Base-by-base conservation (phyloP, 345 rosid species). In the Bretschneidera sinensis region DNA sequence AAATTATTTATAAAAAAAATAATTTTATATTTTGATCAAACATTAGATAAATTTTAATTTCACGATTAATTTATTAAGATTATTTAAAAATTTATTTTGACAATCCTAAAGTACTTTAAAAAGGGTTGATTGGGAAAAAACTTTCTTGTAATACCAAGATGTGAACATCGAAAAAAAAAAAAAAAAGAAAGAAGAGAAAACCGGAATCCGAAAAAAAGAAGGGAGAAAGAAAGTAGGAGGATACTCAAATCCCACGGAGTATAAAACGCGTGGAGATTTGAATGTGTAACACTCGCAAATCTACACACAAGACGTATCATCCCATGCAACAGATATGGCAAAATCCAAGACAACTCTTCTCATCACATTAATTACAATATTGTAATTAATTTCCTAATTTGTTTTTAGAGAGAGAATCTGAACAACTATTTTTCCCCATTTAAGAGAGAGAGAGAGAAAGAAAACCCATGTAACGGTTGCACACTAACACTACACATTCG, bases 191-290 rank as follows among this genome's bases (percentile, higher is more conserved):
- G 9, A 4, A 4, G 35, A 31, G 35, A n/a, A n/a, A n/a, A n/a
- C n/a, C n/a, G n/a, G n/a, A n/a, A n/a, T n/a, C n/a, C n/a, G n/a
- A n/a, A n/a, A n/a, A n/a, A n/a, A n/a, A n/a, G 35, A 31, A 31
- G 35, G 35, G 9, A 31, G 35, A 13, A 39, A 5, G 16, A 11
- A 39, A 39, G 45, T 39, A 39, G 45, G 9, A 7, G 11, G 45
- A 13, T 11, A 28, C 33, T 8, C 33, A 28, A 28, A 8, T 28
- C 3, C 9, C 11, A 17, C 34, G 57, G 55, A 20, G 55, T 51
- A 10, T 24, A 11, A 51, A 54, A 54, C 57, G 57, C 34, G 57
- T 54, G 57, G 34, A 17, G 51, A 1, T 48, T 48, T 17, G 51
- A 48, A 48, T 48, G 2, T 48, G 51, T 6, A 17, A 24, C 34